Evolutionary conservation across 2,329 filamentous ascomycete species (phyloP).

Genomic region (Fusarium fracticaudum): DNA sequence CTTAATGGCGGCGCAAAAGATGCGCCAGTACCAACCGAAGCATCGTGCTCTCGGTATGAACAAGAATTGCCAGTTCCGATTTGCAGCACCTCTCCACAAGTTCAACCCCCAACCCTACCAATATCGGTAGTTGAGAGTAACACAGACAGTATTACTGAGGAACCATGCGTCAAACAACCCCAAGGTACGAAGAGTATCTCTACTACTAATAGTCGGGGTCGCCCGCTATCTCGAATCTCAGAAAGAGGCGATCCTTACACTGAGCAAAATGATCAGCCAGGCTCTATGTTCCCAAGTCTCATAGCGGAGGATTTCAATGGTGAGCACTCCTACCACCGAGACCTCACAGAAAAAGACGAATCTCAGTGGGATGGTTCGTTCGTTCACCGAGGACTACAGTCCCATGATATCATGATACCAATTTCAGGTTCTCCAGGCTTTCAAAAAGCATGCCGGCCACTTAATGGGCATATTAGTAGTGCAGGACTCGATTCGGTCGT

Average conservation of each 20-base stretch:
- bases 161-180: not conserved
- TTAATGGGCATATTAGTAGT: not conserved
- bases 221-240: not conserved
- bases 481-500: not conserved
- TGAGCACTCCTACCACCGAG: not conserved
- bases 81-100: not conserved
- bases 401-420: not conserved
- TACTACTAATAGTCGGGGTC: not conserved
- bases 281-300: not conserved
- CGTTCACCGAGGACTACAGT: not conserved
- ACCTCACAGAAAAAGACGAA: not conserved
- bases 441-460: not conserved
- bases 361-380: not conserved
- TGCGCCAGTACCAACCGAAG: not conserved
- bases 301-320: not conserved
- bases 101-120: not conserved
- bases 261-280: not conserved
- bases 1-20: not conserved
- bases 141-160: not conserved
- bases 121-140: not conserved
- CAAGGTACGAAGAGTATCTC: not conserved
- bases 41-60: not conserved
- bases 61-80: not conserved
- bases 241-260: constrained; percentile 5
- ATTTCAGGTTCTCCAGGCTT: not conserved